Base-by-base conservation (phyloP, 257 asterid species). In the Nicotiana attenuata region DNA sequence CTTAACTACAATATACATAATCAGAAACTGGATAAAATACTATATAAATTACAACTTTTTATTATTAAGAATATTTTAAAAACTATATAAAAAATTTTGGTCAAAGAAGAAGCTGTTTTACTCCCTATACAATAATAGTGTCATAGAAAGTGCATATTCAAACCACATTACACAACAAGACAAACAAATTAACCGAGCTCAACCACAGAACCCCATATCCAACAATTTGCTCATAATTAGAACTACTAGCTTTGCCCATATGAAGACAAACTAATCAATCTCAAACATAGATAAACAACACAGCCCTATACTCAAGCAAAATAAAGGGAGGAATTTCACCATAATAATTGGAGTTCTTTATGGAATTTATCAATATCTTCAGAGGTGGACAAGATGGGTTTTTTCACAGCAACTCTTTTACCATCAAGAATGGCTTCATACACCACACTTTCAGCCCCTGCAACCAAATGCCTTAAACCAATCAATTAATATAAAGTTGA, bases 371-470 rank as follows among this genome's bases (percentile, higher is more conserved):
- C 91, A 66, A 93, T 84, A 67, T 93, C 96, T 52, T 87, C 92
- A 33, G 97, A 90, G 84, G 98, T 93, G 20, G 99, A 93, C 69
- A 95, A 82, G 85, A 90, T 83, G 0, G 97, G 99, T 89, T 93
- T 95, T 84, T 91, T 96, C 3, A 84, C 95, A 19, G 97, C 99
- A 82, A 92, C 97, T 85, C 80, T 96, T 81, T 84, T 87, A 47
- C 93, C 98, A 38, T 89, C 89, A 59, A 96, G 92, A 75, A 86
- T 65, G 53, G 90, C 98, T 83, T 90, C 92, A 61, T 90, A 92
- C 61, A 94, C 97, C 85, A 92, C 95, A 85, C 98, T 96, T 87
- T 94, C 97, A 66, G 95, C 93, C 31, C 98, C 98, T 94, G 92
- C 22, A 88, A 82, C 3, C 20, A 61, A 71, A 28, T 22, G 66